Evolutionary conservation across 176 grass and related monocot species (phyloP).

Genomic region (Rhynchospora breviuscula): DNA sequence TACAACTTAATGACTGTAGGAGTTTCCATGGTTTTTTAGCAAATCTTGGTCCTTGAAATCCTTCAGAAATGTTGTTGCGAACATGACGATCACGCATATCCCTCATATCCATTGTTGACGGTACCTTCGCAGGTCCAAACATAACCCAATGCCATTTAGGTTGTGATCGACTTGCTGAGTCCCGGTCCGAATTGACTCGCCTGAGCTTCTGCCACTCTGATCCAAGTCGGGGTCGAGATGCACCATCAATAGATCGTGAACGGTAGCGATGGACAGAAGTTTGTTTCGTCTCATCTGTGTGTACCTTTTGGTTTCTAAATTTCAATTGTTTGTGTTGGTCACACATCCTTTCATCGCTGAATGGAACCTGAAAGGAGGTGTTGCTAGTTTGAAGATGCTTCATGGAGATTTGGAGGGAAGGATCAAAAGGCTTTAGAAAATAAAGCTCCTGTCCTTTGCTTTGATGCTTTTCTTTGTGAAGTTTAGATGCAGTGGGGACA

Average conservation of each 20-base stretch:
- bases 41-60: neutral
- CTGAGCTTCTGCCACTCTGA: neutral
- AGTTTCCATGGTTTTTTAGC: neutral
- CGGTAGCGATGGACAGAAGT: neutral
- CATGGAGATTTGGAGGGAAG: slow-evolving; percentile 1
- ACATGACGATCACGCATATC: neutral
- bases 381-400: neutral
- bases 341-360: neutral
- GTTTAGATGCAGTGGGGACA: neutral
- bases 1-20: slow-evolving; percentile 6
- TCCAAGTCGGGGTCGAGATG: neutral
- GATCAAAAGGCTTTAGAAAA: slow-evolving; percentile 6
- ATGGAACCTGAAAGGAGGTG: neutral
- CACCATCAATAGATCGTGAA: slow-evolving; percentile 2
- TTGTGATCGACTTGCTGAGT: neutral
- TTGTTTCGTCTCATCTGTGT: neutral
- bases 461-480: neutral
- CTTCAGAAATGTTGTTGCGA: neutral
- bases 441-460: neutral
- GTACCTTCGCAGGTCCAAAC: neutral
- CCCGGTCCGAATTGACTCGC: neutral
- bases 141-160: neutral
- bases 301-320: neutral
- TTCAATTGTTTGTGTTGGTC: neutral
- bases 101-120: neutral